These are phyloP conservation scores for Globisporangium sylvaticum DNA, from an alignment of 352 stramenopile species.

Conservation along the genomic window DNA sequence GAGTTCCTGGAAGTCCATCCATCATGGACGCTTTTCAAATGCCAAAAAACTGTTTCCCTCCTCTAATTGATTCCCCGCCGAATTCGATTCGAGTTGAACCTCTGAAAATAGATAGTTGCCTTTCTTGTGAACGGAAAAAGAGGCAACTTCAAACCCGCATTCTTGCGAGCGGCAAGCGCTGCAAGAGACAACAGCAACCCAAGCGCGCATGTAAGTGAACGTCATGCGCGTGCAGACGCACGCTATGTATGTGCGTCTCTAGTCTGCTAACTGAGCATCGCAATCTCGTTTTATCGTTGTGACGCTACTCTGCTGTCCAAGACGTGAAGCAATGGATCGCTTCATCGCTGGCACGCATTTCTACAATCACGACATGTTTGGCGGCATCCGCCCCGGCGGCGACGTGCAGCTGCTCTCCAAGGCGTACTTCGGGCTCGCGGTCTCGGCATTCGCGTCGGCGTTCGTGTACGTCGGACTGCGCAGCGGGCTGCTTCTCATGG, in stretches of 20 bases:
- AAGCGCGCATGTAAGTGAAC: neutral
- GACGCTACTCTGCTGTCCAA: neutral
- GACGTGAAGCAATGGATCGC: conserved; percentile 4
- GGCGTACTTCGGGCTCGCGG: conserved; percentile 16
- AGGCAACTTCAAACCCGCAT: conserved; percentile 2
- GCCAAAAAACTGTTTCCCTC: no score
- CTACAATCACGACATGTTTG: conserved; percentile 27
- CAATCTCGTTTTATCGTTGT: neutral
- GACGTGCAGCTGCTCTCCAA: conserved; percentile 12
- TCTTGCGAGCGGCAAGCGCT: neutral
- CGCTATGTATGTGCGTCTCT: neutral
- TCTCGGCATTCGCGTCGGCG: conserved; percentile 15
- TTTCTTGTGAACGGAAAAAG: neutral
- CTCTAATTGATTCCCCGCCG: neutral
- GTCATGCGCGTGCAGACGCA: neutral
- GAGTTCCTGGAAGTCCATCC: no score
- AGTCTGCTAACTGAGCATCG: neutral
- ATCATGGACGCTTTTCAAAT: no score
- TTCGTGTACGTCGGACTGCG: conserved; percentile 21
- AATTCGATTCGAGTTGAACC: conserved; percentile 12
- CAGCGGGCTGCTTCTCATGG: conserved; percentile 13
- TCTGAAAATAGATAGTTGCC: conserved; percentile 7
- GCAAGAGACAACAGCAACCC: neutral
- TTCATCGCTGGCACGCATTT: conserved; percentile 23
- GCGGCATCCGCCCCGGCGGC: conserved; percentile 17